Percentiles rank a stretch among this genome's conserved stretches.
Conservation (phyloP, 2,329 filamentous ascomycete species). For the Byssochlamys sp. region DNA sequence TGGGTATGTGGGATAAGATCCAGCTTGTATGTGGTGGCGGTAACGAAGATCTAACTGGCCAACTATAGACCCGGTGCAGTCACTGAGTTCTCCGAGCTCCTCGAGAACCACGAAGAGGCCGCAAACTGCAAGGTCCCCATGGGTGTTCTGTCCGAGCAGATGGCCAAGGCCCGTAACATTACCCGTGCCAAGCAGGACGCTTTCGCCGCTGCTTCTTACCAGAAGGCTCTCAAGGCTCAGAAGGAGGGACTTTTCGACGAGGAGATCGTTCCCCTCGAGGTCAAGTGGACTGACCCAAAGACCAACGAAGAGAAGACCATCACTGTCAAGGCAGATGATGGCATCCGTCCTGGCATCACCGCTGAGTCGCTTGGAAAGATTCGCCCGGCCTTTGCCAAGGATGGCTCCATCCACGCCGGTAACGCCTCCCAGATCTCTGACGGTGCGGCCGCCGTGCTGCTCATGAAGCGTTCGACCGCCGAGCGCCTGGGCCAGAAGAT, state of each 20-base stretch:
- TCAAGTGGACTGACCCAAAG: conserved; percentile 85
- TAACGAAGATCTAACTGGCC: background rate
- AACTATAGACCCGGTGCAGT: conserved; percentile 63
- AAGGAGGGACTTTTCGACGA: conserved; percentile 80
- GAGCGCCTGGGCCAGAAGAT: conserved; percentile 79
- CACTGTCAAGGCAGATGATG: conserved; percentile 76
- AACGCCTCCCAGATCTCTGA: conserved; percentile 94
- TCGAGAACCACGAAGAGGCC: conserved; percentile 70
- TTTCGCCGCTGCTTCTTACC: conserved; percentile 89
- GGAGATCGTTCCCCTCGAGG: conserved; percentile 78
- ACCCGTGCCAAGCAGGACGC: conserved; percentile 66
- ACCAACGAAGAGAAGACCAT: conserved; percentile 74
- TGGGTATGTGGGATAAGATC: conserved; percentile 49
- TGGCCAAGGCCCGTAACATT: conserved; percentile 78
- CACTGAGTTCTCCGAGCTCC: conserved; percentile 79
- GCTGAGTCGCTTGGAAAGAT: conserved; percentile 85
- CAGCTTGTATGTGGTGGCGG: background rate
- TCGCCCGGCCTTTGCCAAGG: conserved; percentile 76
- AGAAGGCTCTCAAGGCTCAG: conserved; percentile 80
- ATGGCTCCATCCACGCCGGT: conserved; percentile 88
- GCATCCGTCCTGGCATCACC: conserved; percentile 75
- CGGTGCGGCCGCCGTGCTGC: conserved; percentile 83
- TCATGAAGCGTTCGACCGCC: conserved; percentile 90
- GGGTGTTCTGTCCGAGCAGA: conserved; percentile 85
- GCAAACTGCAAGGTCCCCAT: conserved; percentile 97